These are phyloP conservation scores for Diaporthe sp. DNA, from an alignment of 2,329 filamentous ascomycete species.

Conservation along the genomic window DNA sequence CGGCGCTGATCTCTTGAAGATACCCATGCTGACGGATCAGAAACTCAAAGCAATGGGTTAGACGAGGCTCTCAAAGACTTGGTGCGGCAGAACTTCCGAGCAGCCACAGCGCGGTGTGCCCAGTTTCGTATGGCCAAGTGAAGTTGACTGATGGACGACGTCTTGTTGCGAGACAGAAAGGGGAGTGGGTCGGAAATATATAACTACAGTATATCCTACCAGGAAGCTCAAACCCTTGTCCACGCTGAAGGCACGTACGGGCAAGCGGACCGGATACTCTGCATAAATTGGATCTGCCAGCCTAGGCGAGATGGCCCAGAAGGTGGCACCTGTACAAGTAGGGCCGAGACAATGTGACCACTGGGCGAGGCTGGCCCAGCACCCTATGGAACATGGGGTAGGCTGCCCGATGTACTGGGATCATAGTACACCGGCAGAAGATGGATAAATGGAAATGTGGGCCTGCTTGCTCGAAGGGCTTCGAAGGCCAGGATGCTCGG, in stretches of 20 bases:
- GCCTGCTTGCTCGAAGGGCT: slow-evolving; percentile 6
- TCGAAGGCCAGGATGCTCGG: slow-evolving; percentile 9
- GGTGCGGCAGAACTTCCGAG: neutral
- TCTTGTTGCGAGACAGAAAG: neutral
- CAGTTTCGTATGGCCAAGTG: slow-evolving; percentile 21
- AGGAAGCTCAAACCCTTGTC: neutral
- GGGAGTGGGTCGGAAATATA: slow-evolving; percentile 29
- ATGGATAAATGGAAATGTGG: slow-evolving; percentile 35
- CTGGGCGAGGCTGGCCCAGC: slow-evolving; percentile 21
- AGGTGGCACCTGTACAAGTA: neutral
- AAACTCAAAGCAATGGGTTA: neutral
- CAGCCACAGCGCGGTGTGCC: slow-evolving; percentile 24
- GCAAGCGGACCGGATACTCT: slow-evolving; percentile 34
- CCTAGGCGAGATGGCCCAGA: slow-evolving; percentile 13
- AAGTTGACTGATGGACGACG: neutral
- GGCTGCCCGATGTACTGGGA: slow-evolving; percentile 31
- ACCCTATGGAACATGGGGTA: slow-evolving; percentile 21
- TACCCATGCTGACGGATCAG: slow-evolving; percentile 44
- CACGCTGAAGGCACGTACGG: slow-evolving; percentile 12
- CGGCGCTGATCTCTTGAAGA: slow-evolving; percentile 47
- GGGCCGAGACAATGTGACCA: slow-evolving; percentile 26
- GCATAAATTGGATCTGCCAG: slow-evolving; percentile 36
- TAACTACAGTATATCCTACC: slow-evolving; percentile 27
- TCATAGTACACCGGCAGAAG: slow-evolving; percentile 23
- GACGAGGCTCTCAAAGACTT: slow-evolving; percentile 13